Conservation (phyloP, 1,139 yeast species). For the Taphrina confusa region DNA sequence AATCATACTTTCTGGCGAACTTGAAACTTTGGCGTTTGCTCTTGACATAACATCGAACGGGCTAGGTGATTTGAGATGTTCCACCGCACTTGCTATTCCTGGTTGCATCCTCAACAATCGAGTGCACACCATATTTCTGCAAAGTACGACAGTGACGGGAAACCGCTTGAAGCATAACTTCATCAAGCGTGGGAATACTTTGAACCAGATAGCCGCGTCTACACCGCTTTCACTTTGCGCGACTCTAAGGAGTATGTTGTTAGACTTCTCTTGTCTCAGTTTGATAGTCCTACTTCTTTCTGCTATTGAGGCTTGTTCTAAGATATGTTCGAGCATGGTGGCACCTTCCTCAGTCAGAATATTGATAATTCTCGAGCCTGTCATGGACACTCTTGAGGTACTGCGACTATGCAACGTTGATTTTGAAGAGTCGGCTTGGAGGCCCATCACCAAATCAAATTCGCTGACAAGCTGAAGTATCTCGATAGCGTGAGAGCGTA, state of each 20-base stretch:
- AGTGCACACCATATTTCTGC: slow-evolving; percentile 89
- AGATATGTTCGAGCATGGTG: slow-evolving; percentile 52
- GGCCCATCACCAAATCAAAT: slow-evolving; percentile 78
- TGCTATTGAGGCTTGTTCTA: slow-evolving; percentile 68
- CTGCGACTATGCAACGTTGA: slow-evolving; percentile 15
- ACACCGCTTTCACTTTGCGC: slow-evolving; percentile 76
- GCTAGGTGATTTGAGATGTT: slow-evolving; percentile 34
- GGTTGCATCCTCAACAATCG: slow-evolving; percentile 84
- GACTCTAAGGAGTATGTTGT: slow-evolving; percentile 63
- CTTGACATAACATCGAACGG: slow-evolving; percentile 41
- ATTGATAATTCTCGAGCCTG: slow-evolving; percentile 25
- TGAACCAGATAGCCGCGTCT: slow-evolving; percentile 92
- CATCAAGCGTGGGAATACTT: slow-evolving; percentile 76
- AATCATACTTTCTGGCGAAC: slow-evolving; percentile 70
- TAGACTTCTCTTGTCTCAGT: slow-evolving; percentile 58
- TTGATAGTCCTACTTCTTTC: slow-evolving; percentile 73
- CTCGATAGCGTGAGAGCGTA: slow-evolving; percentile 72
- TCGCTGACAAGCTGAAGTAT: slow-evolving; percentile 74
- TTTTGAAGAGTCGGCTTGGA: slow-evolving; percentile 48
- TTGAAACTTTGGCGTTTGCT: slow-evolving; percentile 43
- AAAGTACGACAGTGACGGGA: slow-evolving; percentile 91
- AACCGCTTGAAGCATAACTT: slow-evolving; percentile 74
- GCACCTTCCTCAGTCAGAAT: slow-evolving; percentile 48
- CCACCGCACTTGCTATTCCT: slow-evolving; percentile 62
- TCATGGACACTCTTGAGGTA: slow-evolving; percentile 12